A percentile compares a stretch with the other conserved stretches of the same genome.
phyloP scores from a whole-genome alignment of 2,329 filamentous ascomycete genomes.

The Amesomyces nigricolor region DNA sequence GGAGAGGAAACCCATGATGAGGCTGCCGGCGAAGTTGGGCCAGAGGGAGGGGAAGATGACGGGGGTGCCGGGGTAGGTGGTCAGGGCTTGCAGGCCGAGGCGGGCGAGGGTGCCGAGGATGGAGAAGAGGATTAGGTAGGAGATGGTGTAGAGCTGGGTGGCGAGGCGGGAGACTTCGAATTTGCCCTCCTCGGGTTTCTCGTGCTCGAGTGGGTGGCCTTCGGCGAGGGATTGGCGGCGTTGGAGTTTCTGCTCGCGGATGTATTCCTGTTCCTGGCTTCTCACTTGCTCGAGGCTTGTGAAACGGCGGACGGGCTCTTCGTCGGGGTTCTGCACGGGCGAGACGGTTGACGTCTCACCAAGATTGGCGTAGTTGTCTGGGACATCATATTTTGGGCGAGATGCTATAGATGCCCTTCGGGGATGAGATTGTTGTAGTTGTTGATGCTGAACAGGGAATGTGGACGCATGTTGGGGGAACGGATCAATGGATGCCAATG shows the following conservation, averaged over 20 bases:
- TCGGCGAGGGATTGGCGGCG: neutral
- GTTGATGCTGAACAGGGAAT: neutral
- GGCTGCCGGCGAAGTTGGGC: slow-evolving; percentile 78
- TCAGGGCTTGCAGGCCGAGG: slow-evolving; percentile 72
- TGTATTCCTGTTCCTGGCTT: slow-evolving; percentile 27
- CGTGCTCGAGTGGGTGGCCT: neutral
- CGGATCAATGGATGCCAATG: neutral
- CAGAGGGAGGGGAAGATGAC: slow-evolving; percentile 71
- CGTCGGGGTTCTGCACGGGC: slow-evolving; percentile 40
- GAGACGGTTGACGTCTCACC: slow-evolving; percentile 38
- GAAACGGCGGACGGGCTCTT: slow-evolving; percentile 33
- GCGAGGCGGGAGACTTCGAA: slow-evolving; percentile 41
- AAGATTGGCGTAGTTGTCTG: slow-evolving; percentile 38
- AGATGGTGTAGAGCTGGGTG: slow-evolving; percentile 64
- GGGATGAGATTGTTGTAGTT: slow-evolving; percentile 1
- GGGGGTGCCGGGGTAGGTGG: slow-evolving; percentile 70
- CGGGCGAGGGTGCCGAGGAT: slow-evolving; percentile 79
- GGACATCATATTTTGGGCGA: slow-evolving; percentile 32
- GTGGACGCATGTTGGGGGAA: neutral
- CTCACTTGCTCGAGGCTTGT: slow-evolving; percentile 37
- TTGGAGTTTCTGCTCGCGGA: slow-evolving; percentile 17
- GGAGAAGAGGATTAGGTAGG: slow-evolving; percentile 80
- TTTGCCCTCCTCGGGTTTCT: slow-evolving; percentile 1
- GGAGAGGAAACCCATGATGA: slow-evolving; percentile 78
- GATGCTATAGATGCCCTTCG: slow-evolving; percentile 15